Evolutionary conservation across 2,329 filamentous ascomycete species (phyloP).

Genomic region (Knoxdaviesia proteae): DNA sequence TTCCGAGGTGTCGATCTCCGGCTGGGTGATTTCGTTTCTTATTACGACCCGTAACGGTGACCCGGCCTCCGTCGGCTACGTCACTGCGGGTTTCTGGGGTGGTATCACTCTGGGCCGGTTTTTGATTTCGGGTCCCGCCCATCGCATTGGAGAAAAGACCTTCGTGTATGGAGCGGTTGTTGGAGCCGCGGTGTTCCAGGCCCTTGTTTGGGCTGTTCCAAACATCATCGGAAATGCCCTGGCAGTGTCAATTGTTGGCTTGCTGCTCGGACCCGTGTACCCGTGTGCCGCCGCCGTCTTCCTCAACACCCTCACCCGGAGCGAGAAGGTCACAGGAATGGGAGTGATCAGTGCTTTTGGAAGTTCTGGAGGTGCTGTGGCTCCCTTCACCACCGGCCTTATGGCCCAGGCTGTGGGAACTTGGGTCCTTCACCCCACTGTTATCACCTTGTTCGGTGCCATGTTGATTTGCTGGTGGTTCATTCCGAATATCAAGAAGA

Average conservation of each 20-base stretch:
- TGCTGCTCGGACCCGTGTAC: slow-evolving; percentile 61
- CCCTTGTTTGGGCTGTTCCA: slow-evolving; percentile 62
- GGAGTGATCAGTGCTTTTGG: slow-evolving; percentile 51
- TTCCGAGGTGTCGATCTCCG: slow-evolving; percentile 63
- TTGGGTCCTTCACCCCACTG: slow-evolving; percentile 46
- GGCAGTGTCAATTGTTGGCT: slow-evolving; percentile 46
- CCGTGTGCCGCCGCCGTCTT: slow-evolving; percentile 50
- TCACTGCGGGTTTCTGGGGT: slow-evolving; percentile 50
- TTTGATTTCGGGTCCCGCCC: slow-evolving; percentile 42
- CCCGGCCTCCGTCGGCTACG: slow-evolving; percentile 55
- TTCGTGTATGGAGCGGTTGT: slow-evolving; percentile 43
- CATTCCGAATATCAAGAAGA: slow-evolving; percentile 36
- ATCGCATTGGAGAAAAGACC: slow-evolving; percentile 46
- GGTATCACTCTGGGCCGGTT: slow-evolving; percentile 64
- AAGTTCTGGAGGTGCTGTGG: slow-evolving; percentile 45
- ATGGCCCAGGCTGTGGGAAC: slow-evolving; percentile 40
- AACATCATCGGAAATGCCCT: slow-evolving; percentile 53
- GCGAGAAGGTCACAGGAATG: slow-evolving; percentile 40
- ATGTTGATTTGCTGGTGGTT: slow-evolving; percentile 47
- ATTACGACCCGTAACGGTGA: slow-evolving; percentile 51
- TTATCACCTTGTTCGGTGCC: slow-evolving; percentile 38
- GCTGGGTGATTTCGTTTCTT: slow-evolving; percentile 74
- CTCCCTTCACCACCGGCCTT: slow-evolving; percentile 44
- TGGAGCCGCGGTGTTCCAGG: slow-evolving; percentile 44
- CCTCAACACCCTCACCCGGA: slow-evolving; percentile 33